Percentiles rank a stretch among this genome's conserved stretches.
Conservation (phyloP, 116 monocot species). For the Thalassia testudinum region DNA sequence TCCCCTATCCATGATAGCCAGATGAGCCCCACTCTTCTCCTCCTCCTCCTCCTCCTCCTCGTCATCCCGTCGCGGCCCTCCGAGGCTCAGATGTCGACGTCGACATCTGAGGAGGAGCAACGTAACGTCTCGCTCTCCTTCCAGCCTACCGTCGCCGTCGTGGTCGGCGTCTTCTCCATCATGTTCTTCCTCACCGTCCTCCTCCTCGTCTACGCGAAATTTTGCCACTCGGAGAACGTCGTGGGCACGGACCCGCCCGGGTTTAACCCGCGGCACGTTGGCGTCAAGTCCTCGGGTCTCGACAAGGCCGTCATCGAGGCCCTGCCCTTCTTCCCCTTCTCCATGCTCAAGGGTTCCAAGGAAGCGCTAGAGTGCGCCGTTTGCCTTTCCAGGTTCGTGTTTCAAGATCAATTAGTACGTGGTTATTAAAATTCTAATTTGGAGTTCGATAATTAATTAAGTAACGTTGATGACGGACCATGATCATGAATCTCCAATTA, state of each 20-base stretch:
- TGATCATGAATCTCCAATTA: no score
- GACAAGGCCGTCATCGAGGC: slow-evolving; percentile 63
- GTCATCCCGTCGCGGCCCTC: background rate
- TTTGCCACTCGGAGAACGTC: slow-evolving; percentile 30
- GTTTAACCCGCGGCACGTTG: background rate
- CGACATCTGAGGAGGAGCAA: background rate
- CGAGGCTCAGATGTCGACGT: background rate
- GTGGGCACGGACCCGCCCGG: background rate
- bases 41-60: slow-evolving; percentile 1
- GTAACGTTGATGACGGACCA: no score
- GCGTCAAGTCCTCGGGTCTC: slow-evolving; percentile 28
- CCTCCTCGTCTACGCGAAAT: slow-evolving; percentile 74
- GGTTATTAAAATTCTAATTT: no score
- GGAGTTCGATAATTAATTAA: no score
- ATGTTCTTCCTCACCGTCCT: slow-evolving; percentile 65
- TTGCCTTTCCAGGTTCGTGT: slow-evolving; percentile 34
- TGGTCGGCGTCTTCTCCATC: slow-evolving; percentile 50
- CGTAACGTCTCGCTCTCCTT: no score
- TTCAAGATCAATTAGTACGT: no score
- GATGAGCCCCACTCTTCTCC: no score
- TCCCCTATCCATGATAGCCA: no score
- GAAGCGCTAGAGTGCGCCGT: slow-evolving; percentile 85
- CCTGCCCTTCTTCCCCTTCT: slow-evolving; percentile 91
- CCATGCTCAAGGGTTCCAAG: slow-evolving; percentile 44
- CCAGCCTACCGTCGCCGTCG: slow-evolving; percentile 41